These are phyloP conservation scores for Rhizopus microsporus DNA, from an alignment of 371 early-diverging fungal genomes.

Conservation along the genomic window DNA sequence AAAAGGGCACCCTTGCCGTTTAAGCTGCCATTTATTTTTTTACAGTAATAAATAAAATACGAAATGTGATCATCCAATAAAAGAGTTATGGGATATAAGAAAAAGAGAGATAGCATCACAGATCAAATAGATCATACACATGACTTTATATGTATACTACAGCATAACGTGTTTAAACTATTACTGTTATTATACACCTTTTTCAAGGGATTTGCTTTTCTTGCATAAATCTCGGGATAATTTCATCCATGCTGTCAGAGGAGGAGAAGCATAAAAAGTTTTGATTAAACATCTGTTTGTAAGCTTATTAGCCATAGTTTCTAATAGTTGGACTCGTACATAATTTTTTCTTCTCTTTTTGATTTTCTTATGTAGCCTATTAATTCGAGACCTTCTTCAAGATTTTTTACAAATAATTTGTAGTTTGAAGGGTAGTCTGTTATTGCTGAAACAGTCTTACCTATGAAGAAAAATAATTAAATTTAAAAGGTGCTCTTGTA, in stretches of 20 bases:
- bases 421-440: conserved; percentile 5
- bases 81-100: too few species aligned
- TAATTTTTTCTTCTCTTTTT: conserved; percentile 11
- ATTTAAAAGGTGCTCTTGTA: conserved; percentile 14
- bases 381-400: conserved; percentile 14
- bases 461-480: conserved; percentile 11
- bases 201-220: conserved; percentile 2
- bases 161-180: too few species aligned
- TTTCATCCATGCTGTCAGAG: conserved; percentile 9
- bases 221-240: conserved; percentile 3
- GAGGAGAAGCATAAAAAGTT: conserved; percentile 5
- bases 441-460: conserved; percentile 11
- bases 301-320: conserved; percentile 6
- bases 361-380: conserved; percentile 9
- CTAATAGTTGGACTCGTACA: conserved; percentile 9
- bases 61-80: too few species aligned
- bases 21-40: too few species aligned
- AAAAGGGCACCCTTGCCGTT: too few species aligned
- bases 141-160: too few species aligned
- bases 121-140: too few species aligned
- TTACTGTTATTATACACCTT: too few species aligned
- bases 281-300: conserved; percentile 9
- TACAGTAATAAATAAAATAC: too few species aligned
- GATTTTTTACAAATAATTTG: conserved; percentile 8
- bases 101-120: too few species aligned